These are phyloP conservation scores for Aspergillus chevalieri DNA, from an alignment of 2,329 filamentous ascomycete species.

Conservation along the genomic window DNA sequence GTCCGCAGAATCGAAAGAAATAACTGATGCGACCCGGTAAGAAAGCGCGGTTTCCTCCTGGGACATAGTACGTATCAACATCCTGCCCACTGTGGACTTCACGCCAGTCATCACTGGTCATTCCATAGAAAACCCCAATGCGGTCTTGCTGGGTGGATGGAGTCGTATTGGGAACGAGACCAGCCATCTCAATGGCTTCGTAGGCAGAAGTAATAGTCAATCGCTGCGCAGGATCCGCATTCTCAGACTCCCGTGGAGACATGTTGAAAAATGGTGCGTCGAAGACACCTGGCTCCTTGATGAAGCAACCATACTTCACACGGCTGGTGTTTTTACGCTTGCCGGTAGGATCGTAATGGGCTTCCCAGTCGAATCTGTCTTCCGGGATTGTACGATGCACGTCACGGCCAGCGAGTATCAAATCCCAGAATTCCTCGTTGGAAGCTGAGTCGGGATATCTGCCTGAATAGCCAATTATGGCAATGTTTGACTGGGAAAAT, in stretches of 20 bases:
- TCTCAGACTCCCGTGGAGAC: constrained; percentile 65
- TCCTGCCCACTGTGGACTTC: constrained; percentile 65
- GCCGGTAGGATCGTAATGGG: constrained; percentile 61
- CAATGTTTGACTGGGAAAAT: constrained; percentile 30
- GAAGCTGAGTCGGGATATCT: constrained; percentile 63
- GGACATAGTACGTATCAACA: constrained; percentile 62
- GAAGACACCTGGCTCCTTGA: constrained; percentile 64
- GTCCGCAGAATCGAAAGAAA: constrained; percentile 68
- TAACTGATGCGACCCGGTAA: constrained; percentile 64
- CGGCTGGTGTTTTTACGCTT: constrained; percentile 66
- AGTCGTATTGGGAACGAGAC: constrained; percentile 65
- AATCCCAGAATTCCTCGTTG: constrained; percentile 62
- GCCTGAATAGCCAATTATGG: constrained; percentile 73
- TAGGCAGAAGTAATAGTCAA: constrained; percentile 62
- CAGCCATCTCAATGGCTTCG: constrained; percentile 53
- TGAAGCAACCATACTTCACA: constrained; percentile 65
- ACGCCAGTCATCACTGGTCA: constrained; percentile 62
- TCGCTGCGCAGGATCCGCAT: constrained; percentile 54
- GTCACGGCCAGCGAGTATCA: constrained; percentile 62
- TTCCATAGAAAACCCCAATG: constrained; percentile 67
- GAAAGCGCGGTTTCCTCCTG: constrained; percentile 56
- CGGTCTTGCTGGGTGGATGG: constrained; percentile 57
- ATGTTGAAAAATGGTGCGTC: constrained; percentile 73
- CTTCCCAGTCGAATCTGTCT: constrained; percentile 63
- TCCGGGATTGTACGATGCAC: constrained; percentile 59